Evolutionary conservation across 2,329 filamentous ascomycete species (phyloP).

Genomic region (Ceratocystis colombiana): DNA sequence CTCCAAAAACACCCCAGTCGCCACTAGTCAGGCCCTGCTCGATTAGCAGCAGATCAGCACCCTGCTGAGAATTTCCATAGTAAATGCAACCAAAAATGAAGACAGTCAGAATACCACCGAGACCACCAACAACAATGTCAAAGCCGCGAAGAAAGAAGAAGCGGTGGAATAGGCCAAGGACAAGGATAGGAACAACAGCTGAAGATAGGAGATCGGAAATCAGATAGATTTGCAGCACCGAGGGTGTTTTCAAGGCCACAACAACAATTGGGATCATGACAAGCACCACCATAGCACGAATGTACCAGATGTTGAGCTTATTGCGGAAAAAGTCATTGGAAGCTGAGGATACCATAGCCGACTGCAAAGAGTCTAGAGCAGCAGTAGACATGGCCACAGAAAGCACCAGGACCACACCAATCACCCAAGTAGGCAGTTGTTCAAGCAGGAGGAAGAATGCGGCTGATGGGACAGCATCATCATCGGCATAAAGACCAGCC

Average conservation of each 20-base stretch:
- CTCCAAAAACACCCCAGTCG: conserved; percentile 75
- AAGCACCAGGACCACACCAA: conserved; percentile 74
- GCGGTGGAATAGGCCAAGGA: conserved; percentile 58
- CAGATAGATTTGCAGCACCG: conserved; percentile 70
- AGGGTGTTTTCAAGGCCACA: conserved; percentile 62
- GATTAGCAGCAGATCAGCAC: conserved; percentile 59
- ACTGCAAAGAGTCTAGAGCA: conserved; percentile 71
- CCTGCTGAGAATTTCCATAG: conserved; percentile 55
- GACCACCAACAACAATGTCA: conserved; percentile 66
- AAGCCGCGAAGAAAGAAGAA: conserved; percentile 73
- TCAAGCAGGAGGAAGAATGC: conserved; percentile 67
- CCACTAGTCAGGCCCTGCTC: conserved; percentile 63
- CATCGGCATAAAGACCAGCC: conserved; percentile 61
- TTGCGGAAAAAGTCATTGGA: conserved; percentile 82
- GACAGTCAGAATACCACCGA: conserved; percentile 67
- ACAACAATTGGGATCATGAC: conserved; percentile 66
- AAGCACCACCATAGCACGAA: conserved; percentile 58
- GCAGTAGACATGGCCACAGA: conserved; percentile 65
- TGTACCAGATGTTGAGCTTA: conserved; percentile 62
- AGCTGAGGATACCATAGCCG: conserved; percentile 73
- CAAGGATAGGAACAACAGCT: conserved; percentile 61
- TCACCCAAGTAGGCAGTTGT: conserved; percentile 66
- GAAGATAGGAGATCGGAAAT: conserved; percentile 73
- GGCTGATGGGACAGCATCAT: conserved; percentile 48
- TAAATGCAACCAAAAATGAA: conserved; percentile 75